Evolutionary conservation across 1,284 basidiomycete genomes (phyloP).

Genomic region (Coriolopsis trogii): DNA sequence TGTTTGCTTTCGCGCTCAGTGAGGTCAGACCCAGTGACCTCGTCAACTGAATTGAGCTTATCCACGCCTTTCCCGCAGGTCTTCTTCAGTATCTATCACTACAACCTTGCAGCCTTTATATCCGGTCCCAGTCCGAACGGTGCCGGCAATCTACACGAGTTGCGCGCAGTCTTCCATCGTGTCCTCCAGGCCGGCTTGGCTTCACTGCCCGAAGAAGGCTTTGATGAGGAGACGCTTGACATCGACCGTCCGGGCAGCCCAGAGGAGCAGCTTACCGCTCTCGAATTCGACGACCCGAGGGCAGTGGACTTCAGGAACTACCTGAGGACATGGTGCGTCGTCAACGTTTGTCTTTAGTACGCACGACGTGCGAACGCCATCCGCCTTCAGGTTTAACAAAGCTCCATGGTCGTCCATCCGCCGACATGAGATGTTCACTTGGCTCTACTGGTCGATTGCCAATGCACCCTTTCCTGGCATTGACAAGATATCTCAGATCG

Average conservation of each 20-base stretch:
- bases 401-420: slow-evolving; percentile 75
- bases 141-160: slow-evolving; percentile 52
- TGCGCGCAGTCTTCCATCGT: slow-evolving; percentile 60
- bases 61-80: slow-evolving; percentile 46
- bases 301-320: slow-evolving; percentile 77
- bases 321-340: slow-evolving; percentile 59
- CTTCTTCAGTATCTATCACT: slow-evolving; percentile 78
- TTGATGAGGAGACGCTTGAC: slow-evolving; percentile 58
- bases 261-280: slow-evolving; percentile 55
- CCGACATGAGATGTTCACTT: slow-evolving; percentile 66
- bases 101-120: slow-evolving; percentile 55
- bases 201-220: slow-evolving; percentile 50
- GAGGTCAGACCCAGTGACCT: slow-evolving; percentile 50
- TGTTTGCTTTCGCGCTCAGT: slow-evolving; percentile 54
- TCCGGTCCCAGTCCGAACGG: slow-evolving; percentile 51
- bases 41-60: slow-evolving; percentile 5
- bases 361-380: too few species aligned
- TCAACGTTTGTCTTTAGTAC: not conserved
- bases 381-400: slow-evolving; percentile 66
- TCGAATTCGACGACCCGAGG: slow-evolving; percentile 67
- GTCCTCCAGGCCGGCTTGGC: slow-evolving; percentile 68
- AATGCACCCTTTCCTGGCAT: slow-evolving; percentile 59
- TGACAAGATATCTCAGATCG: slow-evolving; percentile 48
- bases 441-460: slow-evolving; percentile 88
- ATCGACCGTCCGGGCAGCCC: slow-evolving; percentile 61